These are phyloP conservation scores for Suillus brevipes DNA, from an alignment of 768 basidiomycete genomes.

Conservation along the genomic window DNA sequence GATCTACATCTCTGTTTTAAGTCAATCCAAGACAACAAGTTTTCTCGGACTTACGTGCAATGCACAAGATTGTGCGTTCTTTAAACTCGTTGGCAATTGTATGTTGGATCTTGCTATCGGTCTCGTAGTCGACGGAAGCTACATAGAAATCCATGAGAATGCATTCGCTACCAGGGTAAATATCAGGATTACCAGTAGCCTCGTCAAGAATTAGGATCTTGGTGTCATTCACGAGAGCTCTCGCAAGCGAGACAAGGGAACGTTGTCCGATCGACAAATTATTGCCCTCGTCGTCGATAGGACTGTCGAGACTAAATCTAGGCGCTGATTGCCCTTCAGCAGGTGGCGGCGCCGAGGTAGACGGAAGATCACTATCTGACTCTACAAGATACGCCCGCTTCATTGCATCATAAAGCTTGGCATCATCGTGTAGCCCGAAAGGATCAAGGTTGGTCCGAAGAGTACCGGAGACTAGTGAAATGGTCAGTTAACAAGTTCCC, in stretches of 20 bases:
- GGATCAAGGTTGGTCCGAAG: slow-evolving; percentile 89
- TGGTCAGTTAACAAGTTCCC: slow-evolving; percentile 9
- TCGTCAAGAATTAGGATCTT: slow-evolving; percentile 74
- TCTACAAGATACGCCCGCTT: slow-evolving; percentile 84
- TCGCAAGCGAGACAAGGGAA: slow-evolving; percentile 73
- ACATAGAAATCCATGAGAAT: slow-evolving; percentile 4
- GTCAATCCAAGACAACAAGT: background rate
- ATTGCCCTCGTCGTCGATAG: slow-evolving; percentile 83
- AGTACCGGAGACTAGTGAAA: slow-evolving; percentile 66
- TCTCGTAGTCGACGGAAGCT: slow-evolving; percentile 90
- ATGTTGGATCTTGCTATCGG: slow-evolving; percentile 87
- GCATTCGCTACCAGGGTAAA: background rate
- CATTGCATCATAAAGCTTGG: slow-evolving; percentile 82
- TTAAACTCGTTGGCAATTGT: slow-evolving; percentile 85
- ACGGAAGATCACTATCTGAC: slow-evolving; percentile 25
- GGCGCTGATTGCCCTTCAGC: slow-evolving; percentile 39
- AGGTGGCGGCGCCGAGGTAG: slow-evolving; percentile 25
- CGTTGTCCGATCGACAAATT: slow-evolving; percentile 66
- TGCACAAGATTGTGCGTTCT: slow-evolving; percentile 83
- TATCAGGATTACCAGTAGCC: slow-evolving; percentile 41
- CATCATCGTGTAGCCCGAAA: slow-evolving; percentile 79
- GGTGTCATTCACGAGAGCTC: slow-evolving; percentile 85
- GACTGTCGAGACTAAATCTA: slow-evolving; percentile 72
- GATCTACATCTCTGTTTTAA: slow-evolving; percentile 47
- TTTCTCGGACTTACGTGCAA: slow-evolving; percentile 62